Percentiles rank a stretch among this genome's conserved stretches.
phyloP scores from a whole-genome alignment of 2,329 filamentous ascomycete species.

The Ustulina deusta region DNA sequence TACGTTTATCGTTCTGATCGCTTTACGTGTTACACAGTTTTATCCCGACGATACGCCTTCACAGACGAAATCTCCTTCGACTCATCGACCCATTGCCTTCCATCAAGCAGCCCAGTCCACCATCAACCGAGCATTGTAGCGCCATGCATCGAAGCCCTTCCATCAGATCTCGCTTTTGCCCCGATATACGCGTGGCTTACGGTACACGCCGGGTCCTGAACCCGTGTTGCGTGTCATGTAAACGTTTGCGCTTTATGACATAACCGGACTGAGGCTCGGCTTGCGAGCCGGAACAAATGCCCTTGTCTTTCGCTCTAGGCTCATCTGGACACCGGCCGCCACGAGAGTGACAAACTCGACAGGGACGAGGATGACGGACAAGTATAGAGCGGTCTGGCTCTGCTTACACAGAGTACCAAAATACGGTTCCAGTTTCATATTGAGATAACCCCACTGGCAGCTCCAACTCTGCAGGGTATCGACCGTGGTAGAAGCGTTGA shows the following conservation, averaged over 20 bases:
- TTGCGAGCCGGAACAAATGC: conserved; percentile 41
- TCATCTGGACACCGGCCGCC: conserved; percentile 59
- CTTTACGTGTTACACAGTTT: conserved; percentile 15
- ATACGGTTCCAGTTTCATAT: conserved; percentile 64
- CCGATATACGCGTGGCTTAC: neutral
- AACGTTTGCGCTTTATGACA: conserved; percentile 35
- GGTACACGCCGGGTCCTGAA: neutral
- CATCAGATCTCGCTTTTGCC: neutral
- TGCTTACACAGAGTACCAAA: conserved; percentile 69
- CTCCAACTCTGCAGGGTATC: conserved; percentile 72
- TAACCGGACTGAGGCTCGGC: conserved; percentile 44
- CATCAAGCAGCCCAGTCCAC: neutral
- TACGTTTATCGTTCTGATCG: neutral
- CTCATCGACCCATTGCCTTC: neutral
- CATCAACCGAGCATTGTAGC: neutral
- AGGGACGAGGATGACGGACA: conserved; percentile 68
- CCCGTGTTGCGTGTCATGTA: neutral
- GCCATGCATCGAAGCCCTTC: neutral
- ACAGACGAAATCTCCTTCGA: neutral
- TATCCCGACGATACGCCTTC: neutral
- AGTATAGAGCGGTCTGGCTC: conserved; percentile 65
- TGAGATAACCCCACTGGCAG: conserved; percentile 69
- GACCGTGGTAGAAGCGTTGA: conserved; percentile 63
- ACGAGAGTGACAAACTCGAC: conserved; percentile 64
- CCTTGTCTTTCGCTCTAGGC: conserved; percentile 56